Evolutionary conservation across 768 basidiomycete genomes (phyloP), one percentile per base, ranked within the genome.

Genomic region (Pleurotus tuber-regium): DNA sequence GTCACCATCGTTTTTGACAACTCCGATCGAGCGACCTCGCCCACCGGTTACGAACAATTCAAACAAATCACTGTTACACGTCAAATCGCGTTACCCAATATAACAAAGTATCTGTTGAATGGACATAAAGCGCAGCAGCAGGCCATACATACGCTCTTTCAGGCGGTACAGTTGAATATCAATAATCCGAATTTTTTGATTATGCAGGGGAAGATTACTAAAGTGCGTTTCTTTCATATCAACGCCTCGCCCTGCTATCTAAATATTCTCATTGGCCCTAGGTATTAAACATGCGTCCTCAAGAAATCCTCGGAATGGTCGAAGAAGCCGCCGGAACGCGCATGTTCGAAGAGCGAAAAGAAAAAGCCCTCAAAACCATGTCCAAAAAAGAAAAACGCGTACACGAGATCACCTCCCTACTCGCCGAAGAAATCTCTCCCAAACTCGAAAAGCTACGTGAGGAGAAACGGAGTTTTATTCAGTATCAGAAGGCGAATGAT

Each of bases 1-100:
- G 97, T 99, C 2, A 98, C 97, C 25, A 93, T 98, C 61, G 95
- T 99, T 2, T 99, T 99, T 62, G 93, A 98, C 77, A 99, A 99
- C 66, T 90, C 93, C 1, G 95, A 98, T 66, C 77, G 83, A 9
- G 76, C 79, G 18, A 92, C 80, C 53, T 90, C 89, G 58, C 97
- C 95, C 0, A 77, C 85, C 1, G 95, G 93, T 2, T 79, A 87
- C 29, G 86, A 92, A 63, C 77, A 86, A 30, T 83, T 71, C 51
- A 80, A 84, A 46, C 93, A 98, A 66, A 93, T 99, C 60, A 98
- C 97, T 0, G 94, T 99, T 12, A 99, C 95, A 28, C 87, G 97
- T 53, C 56, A 98, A 92, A 92, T 98, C 61, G 89, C 91, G 0
- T 81, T 99, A 11, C 95, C 95, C 0, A 96, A 93, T 52, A 78